These are phyloP conservation scores for Leccinum disarticulatum DNA, from an alignment of 768 basidiomycete genomes.

Conservation along the genomic window DNA sequence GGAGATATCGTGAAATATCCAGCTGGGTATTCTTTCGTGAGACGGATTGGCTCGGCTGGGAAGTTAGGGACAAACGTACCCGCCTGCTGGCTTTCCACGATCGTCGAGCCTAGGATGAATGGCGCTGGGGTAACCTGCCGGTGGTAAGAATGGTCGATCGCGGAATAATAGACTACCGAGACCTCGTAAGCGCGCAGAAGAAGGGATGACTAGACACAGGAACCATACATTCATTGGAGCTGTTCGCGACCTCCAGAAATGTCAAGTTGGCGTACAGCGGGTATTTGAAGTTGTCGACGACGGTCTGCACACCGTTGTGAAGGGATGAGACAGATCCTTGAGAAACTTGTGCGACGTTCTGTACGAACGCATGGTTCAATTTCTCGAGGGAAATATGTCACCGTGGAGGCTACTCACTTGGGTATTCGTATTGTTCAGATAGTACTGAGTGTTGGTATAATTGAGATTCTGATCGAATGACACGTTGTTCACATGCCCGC, in stretches of 20 bases:
- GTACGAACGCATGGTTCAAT: neutral
- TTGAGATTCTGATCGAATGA: slow-evolving; percentile 59
- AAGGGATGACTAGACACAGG: neutral
- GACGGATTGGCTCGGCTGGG: neutral
- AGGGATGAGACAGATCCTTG: slow-evolving; percentile 46
- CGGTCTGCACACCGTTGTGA: slow-evolving; percentile 44
- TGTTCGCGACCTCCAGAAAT: slow-evolving; percentile 31
- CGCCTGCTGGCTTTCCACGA: slow-evolving; percentile 57
- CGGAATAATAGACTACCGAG: slow-evolving; percentile 44
- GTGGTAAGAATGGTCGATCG: slow-evolving; percentile 69
- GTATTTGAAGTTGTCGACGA: slow-evolving; percentile 54
- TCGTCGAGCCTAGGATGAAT: slow-evolving; percentile 57
- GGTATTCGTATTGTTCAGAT: slow-evolving; percentile 44
- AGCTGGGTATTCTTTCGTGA: slow-evolving; percentile 28
- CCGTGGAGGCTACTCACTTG: slow-evolving; percentile 33
- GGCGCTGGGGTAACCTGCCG: slow-evolving; percentile 58
- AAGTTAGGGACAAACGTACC: slow-evolving; percentile 38
- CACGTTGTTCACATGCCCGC: slow-evolving; percentile 54
- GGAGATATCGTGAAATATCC: slow-evolving; percentile 50
- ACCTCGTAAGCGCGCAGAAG: neutral
- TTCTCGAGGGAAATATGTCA: neutral
- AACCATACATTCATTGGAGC: slow-evolving; percentile 20
- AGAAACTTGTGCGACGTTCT: slow-evolving; percentile 54
- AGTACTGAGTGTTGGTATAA: slow-evolving; percentile 65
- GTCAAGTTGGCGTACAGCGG: slow-evolving; percentile 48